Evolutionary conservation across 2,329 filamentous ascomycete species (phyloP).

Genomic region (Ophiostoma sp.): DNA sequence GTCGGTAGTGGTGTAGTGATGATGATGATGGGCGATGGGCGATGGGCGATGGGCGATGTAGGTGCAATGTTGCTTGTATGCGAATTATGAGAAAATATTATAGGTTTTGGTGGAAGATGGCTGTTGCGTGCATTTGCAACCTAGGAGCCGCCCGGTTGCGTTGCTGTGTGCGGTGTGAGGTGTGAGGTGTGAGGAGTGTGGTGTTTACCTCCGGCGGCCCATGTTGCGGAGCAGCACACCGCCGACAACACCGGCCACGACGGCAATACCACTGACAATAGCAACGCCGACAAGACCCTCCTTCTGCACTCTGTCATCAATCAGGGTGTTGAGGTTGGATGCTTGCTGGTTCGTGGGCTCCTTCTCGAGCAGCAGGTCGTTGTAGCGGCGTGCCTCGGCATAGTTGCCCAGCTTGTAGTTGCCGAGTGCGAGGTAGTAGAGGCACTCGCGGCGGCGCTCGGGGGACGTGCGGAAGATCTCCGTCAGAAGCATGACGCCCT

Average conservation of each 20-base stretch:
- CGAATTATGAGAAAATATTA: neutral
- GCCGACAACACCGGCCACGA: conserved; percentile 88
- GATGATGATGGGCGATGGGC: neutral
- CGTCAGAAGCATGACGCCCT: conserved; percentile 85
- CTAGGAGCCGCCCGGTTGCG: too few species aligned
- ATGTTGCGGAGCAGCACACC: conserved; percentile 76
- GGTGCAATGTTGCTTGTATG: neutral
- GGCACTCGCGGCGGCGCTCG: conserved; percentile 91
- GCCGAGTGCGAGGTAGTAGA: conserved; percentile 94
- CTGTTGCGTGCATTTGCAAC: too few species aligned
- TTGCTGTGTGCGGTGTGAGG: too few species aligned
- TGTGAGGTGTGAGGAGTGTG: too few species aligned
- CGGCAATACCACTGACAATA: conserved; percentile 86
- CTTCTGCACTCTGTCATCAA: conserved; percentile 93
- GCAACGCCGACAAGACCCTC: conserved; percentile 92
- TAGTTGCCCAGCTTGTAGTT: conserved; percentile 99
- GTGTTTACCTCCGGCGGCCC: conserved; percentile 52
- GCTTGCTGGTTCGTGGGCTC: conserved; percentile 91
- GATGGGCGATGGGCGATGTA: neutral
- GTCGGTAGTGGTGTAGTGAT: neutral
- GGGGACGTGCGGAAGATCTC: conserved; percentile 94
- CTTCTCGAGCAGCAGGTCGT: conserved; percentile 83
- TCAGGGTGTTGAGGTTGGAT: conserved; percentile 74
- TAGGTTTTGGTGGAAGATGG: neutral
- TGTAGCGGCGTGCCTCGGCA: conserved; percentile 87